Percentiles rank a stretch among this genome's conserved stretches.
phyloP scores from a whole-genome alignment of 2,329 filamentous ascomycete genomes.

The Hypoxylon sp. region DNA sequence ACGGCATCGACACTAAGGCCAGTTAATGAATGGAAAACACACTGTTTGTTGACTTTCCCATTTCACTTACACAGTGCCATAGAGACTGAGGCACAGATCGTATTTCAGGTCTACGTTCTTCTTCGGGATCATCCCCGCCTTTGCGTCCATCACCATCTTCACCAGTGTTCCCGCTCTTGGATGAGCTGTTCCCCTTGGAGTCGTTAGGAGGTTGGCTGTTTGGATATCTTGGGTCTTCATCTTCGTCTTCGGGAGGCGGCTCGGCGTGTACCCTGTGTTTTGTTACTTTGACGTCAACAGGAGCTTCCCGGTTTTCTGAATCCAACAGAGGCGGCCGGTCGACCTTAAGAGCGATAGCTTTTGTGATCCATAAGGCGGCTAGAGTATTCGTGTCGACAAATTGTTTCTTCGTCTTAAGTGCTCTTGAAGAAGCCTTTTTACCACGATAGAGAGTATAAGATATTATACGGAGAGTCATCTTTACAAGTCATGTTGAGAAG shows the following conservation, averaged over 20 bases:
- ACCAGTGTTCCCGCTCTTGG: background rate
- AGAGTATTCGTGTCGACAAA: too few species aligned
- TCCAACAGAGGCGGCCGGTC: background rate
- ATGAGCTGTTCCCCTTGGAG: background rate
- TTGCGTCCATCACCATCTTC: background rate
- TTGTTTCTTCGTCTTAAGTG: background rate
- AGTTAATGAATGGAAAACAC: too few species aligned
- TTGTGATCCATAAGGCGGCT: too few species aligned
- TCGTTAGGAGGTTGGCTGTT: background rate
- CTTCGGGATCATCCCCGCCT: background rate
- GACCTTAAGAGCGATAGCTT: background rate
- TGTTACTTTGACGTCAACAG: background rate
- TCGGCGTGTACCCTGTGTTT: background rate
- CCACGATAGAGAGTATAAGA: too few species aligned
- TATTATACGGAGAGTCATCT: too few species aligned
- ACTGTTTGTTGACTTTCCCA: too few species aligned
- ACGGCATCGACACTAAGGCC: too few species aligned
- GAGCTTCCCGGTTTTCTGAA: background rate
- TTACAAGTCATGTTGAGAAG: too few species aligned
- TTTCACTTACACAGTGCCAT: too few species aligned
- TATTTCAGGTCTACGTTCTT: too few species aligned
- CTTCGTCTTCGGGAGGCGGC: background rate
- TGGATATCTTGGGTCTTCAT: background rate
- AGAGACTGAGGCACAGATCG: too few species aligned
- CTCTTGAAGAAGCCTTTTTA: too few species aligned